Conservation (phyloP, 495 filamentous ascomycete species). For the Penicillium pancosmium region DNA sequence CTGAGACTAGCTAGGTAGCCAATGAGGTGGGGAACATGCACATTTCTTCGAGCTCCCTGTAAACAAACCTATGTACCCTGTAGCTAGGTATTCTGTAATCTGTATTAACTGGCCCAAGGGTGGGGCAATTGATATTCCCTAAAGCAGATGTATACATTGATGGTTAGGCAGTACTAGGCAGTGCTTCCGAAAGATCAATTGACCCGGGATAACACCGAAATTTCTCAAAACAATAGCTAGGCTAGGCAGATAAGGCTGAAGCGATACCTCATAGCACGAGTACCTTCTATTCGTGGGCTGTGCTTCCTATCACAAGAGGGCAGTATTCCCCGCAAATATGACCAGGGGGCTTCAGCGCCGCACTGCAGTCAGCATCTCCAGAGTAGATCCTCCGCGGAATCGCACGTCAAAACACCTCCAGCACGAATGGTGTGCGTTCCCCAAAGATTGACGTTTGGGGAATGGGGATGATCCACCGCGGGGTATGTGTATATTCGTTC, state of each 20-base stretch:
- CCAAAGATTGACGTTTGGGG: neutral
- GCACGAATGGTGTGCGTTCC: neutral
- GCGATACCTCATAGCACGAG: neutral
- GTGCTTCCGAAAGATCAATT: neutral
- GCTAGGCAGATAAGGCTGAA: conserved; percentile 12
- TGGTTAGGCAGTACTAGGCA: no score
- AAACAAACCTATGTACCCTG: no score
- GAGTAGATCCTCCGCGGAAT: conserved; percentile 9
- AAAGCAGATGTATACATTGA: no score
- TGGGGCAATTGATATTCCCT: neutral
- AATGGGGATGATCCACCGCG: conserved; percentile 9
- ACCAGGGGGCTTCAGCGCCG: conserved; percentile 13
- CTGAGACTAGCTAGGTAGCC: neutral
- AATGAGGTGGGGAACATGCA: neutral
- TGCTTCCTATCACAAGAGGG: conserved; percentile 1
- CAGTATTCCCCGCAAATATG: conserved; percentile 14
- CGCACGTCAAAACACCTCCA: neutral
- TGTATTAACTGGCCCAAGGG: no score
- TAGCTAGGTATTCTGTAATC: no score
- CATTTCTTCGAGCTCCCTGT: neutral
- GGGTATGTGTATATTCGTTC: conserved; percentile 4
- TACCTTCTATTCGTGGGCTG: conserved; percentile 7
- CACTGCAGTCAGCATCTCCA: conserved; percentile 15
- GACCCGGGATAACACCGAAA: neutral
- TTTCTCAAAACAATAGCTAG: neutral